Percentiles rank a stretch among this genome's conserved stretches.
Evolutionary conservation across 192 early-diverging fungal species (phyloP).

Genomic region (Geranomyces michiganensis): DNA sequence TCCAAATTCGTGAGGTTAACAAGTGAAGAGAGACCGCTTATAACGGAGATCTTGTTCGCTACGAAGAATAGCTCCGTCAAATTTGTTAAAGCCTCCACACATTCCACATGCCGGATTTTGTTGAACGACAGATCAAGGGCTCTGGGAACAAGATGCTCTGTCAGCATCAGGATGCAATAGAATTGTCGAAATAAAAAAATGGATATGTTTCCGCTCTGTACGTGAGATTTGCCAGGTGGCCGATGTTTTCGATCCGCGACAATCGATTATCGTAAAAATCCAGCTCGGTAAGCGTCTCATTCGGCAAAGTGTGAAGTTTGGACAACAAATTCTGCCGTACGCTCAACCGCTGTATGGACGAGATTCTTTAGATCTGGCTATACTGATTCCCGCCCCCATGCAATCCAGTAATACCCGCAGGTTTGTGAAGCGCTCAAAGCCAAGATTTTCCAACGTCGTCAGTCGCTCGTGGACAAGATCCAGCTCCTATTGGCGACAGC

Average conservation of each 20-base stretch:
- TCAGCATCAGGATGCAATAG: too few relatives aligned
- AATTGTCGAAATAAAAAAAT: too few relatives aligned
- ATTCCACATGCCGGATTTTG: constrained; percentile 82
- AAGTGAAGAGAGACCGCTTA: constrained; percentile 73
- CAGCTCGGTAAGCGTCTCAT: constrained; percentile 68
- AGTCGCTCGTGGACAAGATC: constrained; percentile 71
- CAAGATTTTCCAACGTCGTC: constrained; percentile 53
- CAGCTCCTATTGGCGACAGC: constrained; percentile 53
- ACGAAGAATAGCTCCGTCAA: constrained; percentile 87
- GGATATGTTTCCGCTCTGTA: constrained; percentile 47
- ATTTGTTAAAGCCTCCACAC: constrained; percentile 60
- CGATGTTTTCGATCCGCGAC: constrained; percentile 68
- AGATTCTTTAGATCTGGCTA: neutral
- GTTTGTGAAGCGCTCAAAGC: constrained; percentile 63
- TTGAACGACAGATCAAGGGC: constrained; percentile 94
- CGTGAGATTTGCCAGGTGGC: constrained; percentile 61
- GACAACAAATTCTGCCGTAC: constrained; percentile 84
- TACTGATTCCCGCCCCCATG: neutral
- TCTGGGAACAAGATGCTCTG: constrained; percentile 25
- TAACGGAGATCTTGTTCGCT: constrained; percentile 86
- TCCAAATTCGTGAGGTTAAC: constrained; percentile 81
- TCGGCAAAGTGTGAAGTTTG: constrained; percentile 64
- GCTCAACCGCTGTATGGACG: constrained; percentile 63
- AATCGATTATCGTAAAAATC: constrained; percentile 98
- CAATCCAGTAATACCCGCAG: constrained; percentile 56